A percentile compares a stretch with the other conserved stretches of the same genome.
These are phyloP conservation scores for Luvunga scandens DNA, from an alignment of 345 rosid genomes.

Conservation along the genomic window DNA sequence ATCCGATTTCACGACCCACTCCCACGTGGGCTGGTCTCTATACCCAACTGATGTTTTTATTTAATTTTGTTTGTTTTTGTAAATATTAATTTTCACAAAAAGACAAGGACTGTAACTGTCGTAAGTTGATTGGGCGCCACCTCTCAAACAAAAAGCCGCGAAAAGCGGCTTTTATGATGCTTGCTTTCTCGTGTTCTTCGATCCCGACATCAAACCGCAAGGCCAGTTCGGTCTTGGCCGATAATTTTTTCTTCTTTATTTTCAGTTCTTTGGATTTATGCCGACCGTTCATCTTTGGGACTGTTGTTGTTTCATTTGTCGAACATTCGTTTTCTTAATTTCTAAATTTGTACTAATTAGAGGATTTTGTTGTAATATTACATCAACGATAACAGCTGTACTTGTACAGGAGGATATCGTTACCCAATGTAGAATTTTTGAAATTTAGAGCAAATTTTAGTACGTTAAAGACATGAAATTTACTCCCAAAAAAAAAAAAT, in stretches of 20 bases:
- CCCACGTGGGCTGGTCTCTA: slow-evolving; percentile 31
- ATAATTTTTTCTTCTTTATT: no score
- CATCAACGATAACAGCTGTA: not conserved
- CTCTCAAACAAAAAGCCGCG: slow-evolving; percentile 15
- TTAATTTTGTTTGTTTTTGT: not conserved
- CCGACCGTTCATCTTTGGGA: no score
- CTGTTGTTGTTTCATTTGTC: no score
- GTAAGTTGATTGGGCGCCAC: slow-evolving; percentile 12
- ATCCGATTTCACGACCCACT: slow-evolving; percentile 23
- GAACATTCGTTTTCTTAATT: not conserved
- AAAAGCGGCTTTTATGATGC: slow-evolving; percentile 15
- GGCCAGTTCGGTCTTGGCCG: not conserved
- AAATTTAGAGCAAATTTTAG: no score
- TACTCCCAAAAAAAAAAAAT: no score
- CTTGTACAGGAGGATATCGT: not conserved
- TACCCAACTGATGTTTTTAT: not conserved
- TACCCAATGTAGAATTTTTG: not conserved
- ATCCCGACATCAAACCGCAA: not conserved
- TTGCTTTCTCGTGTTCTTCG: slow-evolving; percentile 12
- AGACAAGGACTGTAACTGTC: not conserved
- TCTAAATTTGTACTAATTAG: not conserved
- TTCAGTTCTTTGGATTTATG: not conserved
- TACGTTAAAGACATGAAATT: not conserved
- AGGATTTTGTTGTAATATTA: not conserved
- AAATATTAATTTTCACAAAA: not conserved